Evolutionary conservation across 1,284 basidiomycete genomes (phyloP), one percentile per base, ranked within the genome.

Genomic region (Rhodotorula mucilaginosa): DNA sequence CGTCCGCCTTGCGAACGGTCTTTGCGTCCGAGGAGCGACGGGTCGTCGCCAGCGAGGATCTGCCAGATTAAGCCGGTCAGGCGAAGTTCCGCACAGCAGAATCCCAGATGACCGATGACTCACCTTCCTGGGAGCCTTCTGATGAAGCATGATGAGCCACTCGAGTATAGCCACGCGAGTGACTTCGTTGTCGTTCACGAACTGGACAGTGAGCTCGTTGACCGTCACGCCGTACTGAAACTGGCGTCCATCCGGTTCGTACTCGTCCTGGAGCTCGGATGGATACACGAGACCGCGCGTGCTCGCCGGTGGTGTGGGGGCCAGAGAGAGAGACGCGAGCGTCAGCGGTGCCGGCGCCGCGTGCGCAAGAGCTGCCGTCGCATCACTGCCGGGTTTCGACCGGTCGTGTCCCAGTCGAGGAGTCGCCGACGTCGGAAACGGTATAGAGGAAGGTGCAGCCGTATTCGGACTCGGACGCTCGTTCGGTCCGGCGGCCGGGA

Each of bases 61-160:
- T 93, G 71, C 5, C 39, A 12, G 48, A 2, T 1, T 16, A 10
- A 21, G 7, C 2, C 3, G 18, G 16, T 54, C 60, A 61, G n/a
- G 46, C 39, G 2, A n/a, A 16, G 12, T 34, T n/a, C 12, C 18
- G 1, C 4, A 8, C 2, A 5, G 7, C 18, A 5, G 46, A 16
- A 4, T 13, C 10, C 13, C 19, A 10, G 19, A 18, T 21, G n/a
- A 39, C 44, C 59, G 15, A 7, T 26, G 39, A 31, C 66, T n/a
- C 73, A 90, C 92, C 87, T 96, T 97, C 81, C 90, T 91, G 0
- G 97, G 97, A 26, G 93, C 92, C 80, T 98, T 98, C 80, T 94
- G 90, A 82, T 99, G 97, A 65, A 99, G 83, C 97, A 99, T 99
- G 64, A 97, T 89, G 47, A 99, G 84, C 97, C 97, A 99, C 82